Evolutionary conservation across 306 rosid species (phyloP).

Genomic region (Ormosia semicastrata): DNA sequence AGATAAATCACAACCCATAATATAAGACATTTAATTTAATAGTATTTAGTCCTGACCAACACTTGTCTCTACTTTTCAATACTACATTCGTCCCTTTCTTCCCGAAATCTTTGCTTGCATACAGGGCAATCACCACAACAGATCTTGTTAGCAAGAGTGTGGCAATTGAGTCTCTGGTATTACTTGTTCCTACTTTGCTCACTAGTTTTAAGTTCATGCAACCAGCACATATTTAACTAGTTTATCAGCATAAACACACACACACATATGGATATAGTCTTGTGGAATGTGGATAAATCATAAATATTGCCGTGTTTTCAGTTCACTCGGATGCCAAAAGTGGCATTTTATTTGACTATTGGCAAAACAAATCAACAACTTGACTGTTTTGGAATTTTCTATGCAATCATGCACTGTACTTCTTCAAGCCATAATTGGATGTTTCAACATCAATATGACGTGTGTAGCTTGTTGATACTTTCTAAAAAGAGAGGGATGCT

Average conservation of each 20-base stretch:
- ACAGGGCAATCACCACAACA: constrained; percentile 69
- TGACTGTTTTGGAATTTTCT: constrained; percentile 2
- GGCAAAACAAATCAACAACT: too few relatives aligned
- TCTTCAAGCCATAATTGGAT: not conserved
- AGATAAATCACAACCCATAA: too few relatives aligned
- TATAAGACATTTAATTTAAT: too few relatives aligned
- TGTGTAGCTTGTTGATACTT: not conserved
- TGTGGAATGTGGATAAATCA: not conserved
- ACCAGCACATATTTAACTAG: not conserved
- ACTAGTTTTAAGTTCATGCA: not conserved
- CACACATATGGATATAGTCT: not conserved
- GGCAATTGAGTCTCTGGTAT: constrained; percentile 81
- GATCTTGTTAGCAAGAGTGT: constrained; percentile 79
- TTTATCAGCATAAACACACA: too few relatives aligned
- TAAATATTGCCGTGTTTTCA: not conserved
- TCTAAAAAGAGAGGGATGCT: not conserved
- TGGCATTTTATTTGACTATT: too few relatives aligned
- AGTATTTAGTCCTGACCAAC: too few relatives aligned
- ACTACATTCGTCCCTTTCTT: too few relatives aligned
- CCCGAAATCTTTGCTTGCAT: too few relatives aligned
- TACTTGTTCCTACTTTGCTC: constrained; percentile 12
- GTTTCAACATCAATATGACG: not conserved
- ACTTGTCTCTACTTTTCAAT: too few relatives aligned
- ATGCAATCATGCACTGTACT: not conserved
- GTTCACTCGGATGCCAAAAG: not conserved